A percentile compares a stretch with the other conserved stretches of the same genome.
Evolutionary conservation across 768 basidiomycete species (phyloP).

Genomic region (Cystobasidium tubakii): DNA sequence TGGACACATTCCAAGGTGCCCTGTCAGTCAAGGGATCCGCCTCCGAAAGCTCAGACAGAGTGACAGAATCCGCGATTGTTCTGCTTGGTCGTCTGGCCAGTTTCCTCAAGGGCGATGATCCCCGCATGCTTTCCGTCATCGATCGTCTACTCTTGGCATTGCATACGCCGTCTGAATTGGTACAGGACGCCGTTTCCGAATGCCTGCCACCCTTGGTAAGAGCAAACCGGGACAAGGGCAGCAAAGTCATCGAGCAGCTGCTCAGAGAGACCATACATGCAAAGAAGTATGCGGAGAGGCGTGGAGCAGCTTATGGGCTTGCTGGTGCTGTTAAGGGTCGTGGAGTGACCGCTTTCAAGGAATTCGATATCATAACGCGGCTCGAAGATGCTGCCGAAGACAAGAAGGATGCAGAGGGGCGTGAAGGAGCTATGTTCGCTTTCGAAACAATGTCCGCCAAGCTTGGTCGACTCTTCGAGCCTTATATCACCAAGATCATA

Average conservation of each 20-base stretch:
- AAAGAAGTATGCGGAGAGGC: constrained; percentile 81
- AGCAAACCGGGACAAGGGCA: constrained; percentile 59
- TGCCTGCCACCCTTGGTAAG: constrained; percentile 82
- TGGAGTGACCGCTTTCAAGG: constrained; percentile 76
- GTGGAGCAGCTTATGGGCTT: constrained; percentile 94
- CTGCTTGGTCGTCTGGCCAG: constrained; percentile 86
- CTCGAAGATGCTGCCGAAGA: constrained; percentile 73
- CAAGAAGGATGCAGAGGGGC: constrained; percentile 76
- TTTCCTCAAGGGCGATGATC: constrained; percentile 71
- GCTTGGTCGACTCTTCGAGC: constrained; percentile 85
- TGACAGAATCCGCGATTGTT: constrained; percentile 91
- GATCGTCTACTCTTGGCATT: constrained; percentile 79
- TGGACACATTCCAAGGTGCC: constrained; percentile 73
- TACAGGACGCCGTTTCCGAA: constrained; percentile 92
- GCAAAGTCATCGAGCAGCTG: constrained; percentile 68
- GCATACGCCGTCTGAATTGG: constrained; percentile 89
- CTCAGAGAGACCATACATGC: constrained; percentile 70
- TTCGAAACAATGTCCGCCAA: constrained; percentile 84
- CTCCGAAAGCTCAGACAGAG: constrained; percentile 62
- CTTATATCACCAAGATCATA: constrained; percentile 76
- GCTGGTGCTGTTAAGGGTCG: constrained; percentile 88
- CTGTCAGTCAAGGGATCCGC: constrained; percentile 53
- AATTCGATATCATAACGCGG: constrained; percentile 68
- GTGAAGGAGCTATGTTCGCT: constrained; percentile 91
- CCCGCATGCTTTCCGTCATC: constrained; percentile 72